Evolutionary conservation across 768 basidiomycete genomes (phyloP), one percentile per base, ranked within the genome.

Genomic region (Amanita polypyramis): DNA sequence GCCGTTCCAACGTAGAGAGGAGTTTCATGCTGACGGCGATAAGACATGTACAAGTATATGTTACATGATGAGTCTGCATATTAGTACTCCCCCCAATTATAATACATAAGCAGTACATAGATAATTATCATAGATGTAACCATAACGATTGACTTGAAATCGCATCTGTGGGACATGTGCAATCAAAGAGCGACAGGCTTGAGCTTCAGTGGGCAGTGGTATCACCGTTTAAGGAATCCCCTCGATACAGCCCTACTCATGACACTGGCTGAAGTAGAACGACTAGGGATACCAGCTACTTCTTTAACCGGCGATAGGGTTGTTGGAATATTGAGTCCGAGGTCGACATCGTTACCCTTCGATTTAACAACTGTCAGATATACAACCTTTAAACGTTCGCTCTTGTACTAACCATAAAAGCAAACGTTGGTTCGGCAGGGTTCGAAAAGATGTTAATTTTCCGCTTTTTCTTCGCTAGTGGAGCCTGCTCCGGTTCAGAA

Each of bases 1-100:
- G 70, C 61, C 67, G 42, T 60, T 60, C 54, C 67, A 62, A 87
- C 81, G 82, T 75, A 56, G 79, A 77, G 68, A 75, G 75, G 83
- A 84, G 85, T 88, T 89, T 89, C 85, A 87, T 88, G 80, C 69
- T 69, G 76, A 67, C 64, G 85, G 85, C 82, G 50, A 85, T 72
- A 85, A 51, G 27, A 47, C 43, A 50, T 49, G 25, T 27, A 27
- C 25, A 27, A 4, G 7, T 27, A 7, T n/a, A 7, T 27, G 7
- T 47, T 30, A 10, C 19, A n/a, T 20, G 19, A 10, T 15, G 19
- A 4, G n/a, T n/a, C 19, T 17, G 19, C 19, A n/a, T 20, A 39
- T 20, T 20, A 19, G 12, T n/a, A 39, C 9, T 10, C 37, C n/a
- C n/a, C 6, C 20, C 9, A 30, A 35, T 35, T 15, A 25, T 33